A percentile compares a stretch with the other conserved stretches of the same genome.
phyloP scores from a whole-genome alignment of 495 filamentous ascomycete species.

The Aspergillus wentii region DNA sequence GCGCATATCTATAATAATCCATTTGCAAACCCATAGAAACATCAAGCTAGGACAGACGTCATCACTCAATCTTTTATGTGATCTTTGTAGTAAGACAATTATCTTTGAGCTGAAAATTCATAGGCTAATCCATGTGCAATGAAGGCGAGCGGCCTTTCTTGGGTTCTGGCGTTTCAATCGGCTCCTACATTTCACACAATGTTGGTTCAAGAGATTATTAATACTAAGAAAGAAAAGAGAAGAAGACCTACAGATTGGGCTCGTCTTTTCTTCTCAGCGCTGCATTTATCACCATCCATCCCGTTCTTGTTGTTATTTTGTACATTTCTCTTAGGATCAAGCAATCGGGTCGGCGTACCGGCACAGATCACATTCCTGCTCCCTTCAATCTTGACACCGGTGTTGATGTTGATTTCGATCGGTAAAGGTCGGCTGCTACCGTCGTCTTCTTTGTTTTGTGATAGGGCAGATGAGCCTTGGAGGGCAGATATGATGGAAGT shows the following conservation, averaged over 20 bases:
- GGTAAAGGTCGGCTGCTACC: not conserved
- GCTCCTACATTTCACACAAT: conserved; percentile 1
- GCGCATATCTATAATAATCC: no score
- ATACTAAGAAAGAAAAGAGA: conserved; percentile 4
- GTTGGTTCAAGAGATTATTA: not conserved
- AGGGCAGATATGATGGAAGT: conserved; percentile 12
- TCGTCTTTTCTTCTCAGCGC: conserved; percentile 18
- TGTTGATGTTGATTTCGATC: conserved; percentile 18
- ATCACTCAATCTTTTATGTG: no score
- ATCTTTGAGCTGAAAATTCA: no score
- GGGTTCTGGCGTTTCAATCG: not conserved
- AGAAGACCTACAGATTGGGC: conserved; percentile 20
- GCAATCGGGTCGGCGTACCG: conserved; percentile 2
- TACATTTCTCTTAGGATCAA: not conserved
- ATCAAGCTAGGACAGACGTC: no score
- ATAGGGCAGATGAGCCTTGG: conserved; percentile 3
- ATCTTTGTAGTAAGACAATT: no score
- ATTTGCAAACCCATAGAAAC: no score
- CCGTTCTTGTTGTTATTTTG: not conserved
- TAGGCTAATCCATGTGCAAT: not conserved
- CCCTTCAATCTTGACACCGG: conserved; percentile 23
- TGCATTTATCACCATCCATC: not conserved
- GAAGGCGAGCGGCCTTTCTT: not conserved
- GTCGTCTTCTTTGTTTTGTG: not conserved
- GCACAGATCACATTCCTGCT: conserved; percentile 15